Base-by-base conservation (phyloP, 148 eudicot genomes). In the Arbutus unedo region DNA sequence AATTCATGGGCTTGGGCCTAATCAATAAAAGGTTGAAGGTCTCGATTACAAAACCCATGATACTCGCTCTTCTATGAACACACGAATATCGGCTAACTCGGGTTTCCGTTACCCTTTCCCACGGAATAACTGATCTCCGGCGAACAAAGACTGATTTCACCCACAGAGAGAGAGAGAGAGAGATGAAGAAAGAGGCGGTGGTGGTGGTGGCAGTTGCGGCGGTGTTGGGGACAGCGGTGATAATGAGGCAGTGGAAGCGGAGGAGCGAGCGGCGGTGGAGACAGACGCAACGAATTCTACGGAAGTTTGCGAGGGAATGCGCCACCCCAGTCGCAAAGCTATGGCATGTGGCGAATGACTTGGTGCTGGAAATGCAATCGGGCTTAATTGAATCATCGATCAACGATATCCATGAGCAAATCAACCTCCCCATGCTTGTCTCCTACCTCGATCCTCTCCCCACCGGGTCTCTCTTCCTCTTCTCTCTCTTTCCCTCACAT, bases 301-400 rank as follows among this genome's bases (percentile, higher is more conserved):
- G 90, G 0, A 88, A 89, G 55, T 91, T 91, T 73, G 93, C 93
- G 2, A 82, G 89, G 11, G 91, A 86, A 8, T 80, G 90, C 10
- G 90, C 90, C 7, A 91, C 93, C 8, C 91, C 93, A 0, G 90
- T 87, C 4, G 81, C 87, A 1, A 87, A 84, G 77, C 89, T 91
- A 0, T 89, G 90, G 89, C 79, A 83, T 23, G 74, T 91, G 57
- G 88, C 91, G 2, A 62, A 80, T 81, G 88, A 91, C 55, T 82
- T 91, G 87, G 89, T 81, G 0, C 53, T 84, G 8, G 78, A 85
- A 8, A 88, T 88, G 91, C 85, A 86, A 49, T 86, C 6, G 71
- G 81, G 10, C 79, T 81, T 14, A 50, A 80, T 53, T 54, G 77
- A 3, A 74, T 64, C 43, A 23, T 64, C 68, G 70, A 25, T 23